phyloP scores from a whole-genome alignment of 257 asterid genomes.

The Solanum etuberosum region DNA sequence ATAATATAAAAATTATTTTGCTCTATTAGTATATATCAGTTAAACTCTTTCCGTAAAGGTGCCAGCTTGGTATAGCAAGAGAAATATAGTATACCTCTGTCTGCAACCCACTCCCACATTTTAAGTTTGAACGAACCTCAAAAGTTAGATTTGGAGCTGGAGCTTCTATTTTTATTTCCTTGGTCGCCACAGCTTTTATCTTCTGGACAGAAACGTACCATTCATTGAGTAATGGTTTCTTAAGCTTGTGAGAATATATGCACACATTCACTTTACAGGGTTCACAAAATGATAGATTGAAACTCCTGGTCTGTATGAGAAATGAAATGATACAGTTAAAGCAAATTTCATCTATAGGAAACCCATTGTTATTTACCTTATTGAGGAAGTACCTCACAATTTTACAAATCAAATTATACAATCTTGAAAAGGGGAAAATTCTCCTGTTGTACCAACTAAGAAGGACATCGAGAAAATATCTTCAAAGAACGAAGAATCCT shows the following conservation, averaged over 20 bases:
- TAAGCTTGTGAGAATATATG: background rate
- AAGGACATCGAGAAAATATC: constrained; percentile 45
- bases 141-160: too few species aligned
- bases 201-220: background rate
- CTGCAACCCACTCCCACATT: too few species aligned
- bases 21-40: too few species aligned
- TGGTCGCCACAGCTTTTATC: background rate
- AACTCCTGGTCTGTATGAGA: background rate
- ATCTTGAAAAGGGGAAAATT: background rate
- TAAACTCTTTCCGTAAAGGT: too few species aligned
- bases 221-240: background rate
- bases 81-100: too few species aligned
- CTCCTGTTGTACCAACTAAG: background rate
- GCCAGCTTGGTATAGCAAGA: too few species aligned
- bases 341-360: background rate
- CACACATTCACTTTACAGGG: background rate
- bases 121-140: too few species aligned
- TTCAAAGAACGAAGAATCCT: background rate
- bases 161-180: background rate
- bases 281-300: background rate
- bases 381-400: background rate
- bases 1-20: background rate
- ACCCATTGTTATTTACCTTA: background rate
- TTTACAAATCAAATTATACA: background rate
- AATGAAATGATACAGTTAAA: background rate